Evolutionary conservation across 371 early-diverging fungal genomes (phyloP), one percentile per base, ranked within the genome.

Genomic region (Mucor sp.): DNA sequence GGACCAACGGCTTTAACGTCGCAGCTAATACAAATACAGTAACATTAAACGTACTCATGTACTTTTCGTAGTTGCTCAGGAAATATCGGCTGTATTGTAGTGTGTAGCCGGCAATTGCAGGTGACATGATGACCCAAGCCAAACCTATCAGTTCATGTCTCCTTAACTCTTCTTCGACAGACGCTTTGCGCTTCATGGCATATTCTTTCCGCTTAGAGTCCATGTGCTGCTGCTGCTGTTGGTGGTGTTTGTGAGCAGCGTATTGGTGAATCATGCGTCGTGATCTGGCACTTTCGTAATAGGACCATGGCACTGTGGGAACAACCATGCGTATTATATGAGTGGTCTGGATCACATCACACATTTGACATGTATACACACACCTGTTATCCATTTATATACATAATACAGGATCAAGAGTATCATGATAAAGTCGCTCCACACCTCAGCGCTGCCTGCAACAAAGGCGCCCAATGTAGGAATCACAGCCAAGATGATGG

Each of bases 361-460:
- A 41, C 8, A 23, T 62, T 23, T 56, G 47, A 21, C 55, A 47
- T 53, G 6, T 47, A 48, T 37, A 4, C 25, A 23, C 21, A 12
- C 17, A 87, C 90, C 90, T 82, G 88, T 89, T 60, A 90, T 84
- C 77, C 89, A 85, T 74, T 87, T 85, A 66, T 87, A 89, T 44
- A 89, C 83, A 70, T 88, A 90, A 68, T 84, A 88, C 8, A 85
- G 77, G 55, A 89, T 87, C 65, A 90, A 71, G 8, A 84, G 64
- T 33, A 88, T 74, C 62, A 88, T 80, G 21, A 90, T 77, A 62
- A 88, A 85, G 65, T 90, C 91, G 60, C 87, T 87, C 87, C 89
- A 90, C 30, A 83, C 75, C 57, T 88, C 89, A 17, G 88, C 83
- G 60, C 83, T 88, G 19, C 89, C 91, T 65, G 81, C 85, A 66